These are phyloP conservation scores for Macadamia tetraphylla DNA, from an alignment of 164 flowering plant species.

Conservation along the genomic window DNA sequence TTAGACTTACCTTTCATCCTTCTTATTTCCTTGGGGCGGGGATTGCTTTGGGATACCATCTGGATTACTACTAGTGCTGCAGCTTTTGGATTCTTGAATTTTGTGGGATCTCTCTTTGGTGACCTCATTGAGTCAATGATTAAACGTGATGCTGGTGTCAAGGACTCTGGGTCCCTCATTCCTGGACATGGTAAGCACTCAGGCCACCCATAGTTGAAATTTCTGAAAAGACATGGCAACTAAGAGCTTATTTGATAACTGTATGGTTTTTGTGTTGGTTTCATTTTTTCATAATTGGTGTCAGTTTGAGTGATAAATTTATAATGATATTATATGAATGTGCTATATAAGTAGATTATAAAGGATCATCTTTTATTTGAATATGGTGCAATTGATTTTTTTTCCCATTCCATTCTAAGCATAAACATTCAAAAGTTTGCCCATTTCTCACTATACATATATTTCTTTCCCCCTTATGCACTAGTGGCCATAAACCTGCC, in stretches of 20 bases:
- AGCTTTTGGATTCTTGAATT: slow-evolving; percentile 75
- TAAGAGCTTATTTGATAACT: background rate
- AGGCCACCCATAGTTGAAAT: background rate
- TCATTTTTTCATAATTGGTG: background rate
- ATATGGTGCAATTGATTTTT: no score
- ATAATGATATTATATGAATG: background rate
- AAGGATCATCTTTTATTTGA: no score
- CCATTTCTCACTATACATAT: no score
- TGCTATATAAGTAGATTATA: no score
- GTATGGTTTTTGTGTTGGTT: background rate
- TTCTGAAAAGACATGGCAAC: background rate
- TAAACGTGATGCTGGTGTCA: slow-evolving; percentile 98
- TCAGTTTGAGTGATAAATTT: background rate
- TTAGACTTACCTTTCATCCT: no score
- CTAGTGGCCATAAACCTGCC: no score
- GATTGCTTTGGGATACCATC: no score
- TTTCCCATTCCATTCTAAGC: no score
- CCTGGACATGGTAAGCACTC: slow-evolving; percentile 90
- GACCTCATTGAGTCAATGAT: slow-evolving; percentile 95
- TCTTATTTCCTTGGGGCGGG: no score
- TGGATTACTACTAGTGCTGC: slow-evolving; percentile 44
- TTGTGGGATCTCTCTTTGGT: slow-evolving; percentile 90
- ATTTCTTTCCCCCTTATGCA: no score
- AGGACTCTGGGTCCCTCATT: slow-evolving; percentile 92
- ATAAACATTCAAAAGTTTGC: no score